Evolutionary conservation across 75 land plant species (phyloP), one percentile per base, ranked within the genome.

Genomic region (Sequoia sempervirens): DNA sequence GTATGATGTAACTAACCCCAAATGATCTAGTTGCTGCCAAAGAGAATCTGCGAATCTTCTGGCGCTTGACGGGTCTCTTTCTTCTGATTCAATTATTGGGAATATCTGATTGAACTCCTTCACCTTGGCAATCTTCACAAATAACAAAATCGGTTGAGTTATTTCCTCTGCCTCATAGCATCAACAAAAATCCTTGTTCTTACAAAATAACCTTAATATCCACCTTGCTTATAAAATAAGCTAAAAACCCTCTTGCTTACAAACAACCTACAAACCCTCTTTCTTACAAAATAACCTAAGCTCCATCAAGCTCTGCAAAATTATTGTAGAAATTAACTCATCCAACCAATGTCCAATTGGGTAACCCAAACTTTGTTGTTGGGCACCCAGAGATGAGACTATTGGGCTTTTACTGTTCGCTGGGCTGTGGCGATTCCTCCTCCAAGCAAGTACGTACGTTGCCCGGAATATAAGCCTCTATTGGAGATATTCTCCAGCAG

Each of bases 21-120:
- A 90, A 85, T 97, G 99, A 84, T 89, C 94, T 34, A 97, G 96
- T 61, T 96, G 94, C 88, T 93, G 90, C 99, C 99, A 97, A 37
- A 97, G 82, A 56, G 91, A 89, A 81, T 90, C 91, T 32, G 87
- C 86, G 84, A 85, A 92, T 45, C 89, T 87, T 79, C 86, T 90
- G 0, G 96, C 92, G 56, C 89, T 86, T 8, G 91, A 56, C 28
- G 95, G 88, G 37, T 92, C 94, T 80, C 87, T 88, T 38, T 89
- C 93, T 26, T 86, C 84, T 23, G 87, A 90, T 32, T 89, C 91
- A 14, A 93, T 58, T 41, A 91, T 82, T 30, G 99, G 99, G 79
- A 97, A 97, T 82, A 92, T 82, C 85, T 89, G 83, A 72, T 94
- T 92, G 52, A 92, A 80, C 43, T 96, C 94, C 30, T 87, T 88